phyloP scores from a whole-genome alignment of 768 basidiomycete species.

The Leccinum subgranulosum region DNA sequence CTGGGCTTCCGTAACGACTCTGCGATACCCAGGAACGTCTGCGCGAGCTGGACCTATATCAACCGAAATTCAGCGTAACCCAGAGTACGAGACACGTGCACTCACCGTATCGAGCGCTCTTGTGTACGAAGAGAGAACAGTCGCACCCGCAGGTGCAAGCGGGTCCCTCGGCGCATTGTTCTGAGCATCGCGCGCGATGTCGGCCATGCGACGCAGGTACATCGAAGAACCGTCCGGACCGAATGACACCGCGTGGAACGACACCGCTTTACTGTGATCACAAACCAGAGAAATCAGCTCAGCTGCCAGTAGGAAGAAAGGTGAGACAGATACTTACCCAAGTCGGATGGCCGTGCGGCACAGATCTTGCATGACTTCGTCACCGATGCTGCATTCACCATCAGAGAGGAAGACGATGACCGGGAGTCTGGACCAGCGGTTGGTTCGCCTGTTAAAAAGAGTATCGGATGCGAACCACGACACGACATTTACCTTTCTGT shows the following conservation, averaged over 20 bases:
- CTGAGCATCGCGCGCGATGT: conserved; percentile 47
- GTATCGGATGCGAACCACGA: background rate
- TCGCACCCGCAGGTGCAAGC: conserved; percentile 29
- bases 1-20: conserved; percentile 56
- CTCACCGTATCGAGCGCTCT: conserved; percentile 50
- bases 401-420: conserved; percentile 44
- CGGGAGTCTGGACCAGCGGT: conserved; percentile 10
- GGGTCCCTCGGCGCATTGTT: conserved; percentile 41
- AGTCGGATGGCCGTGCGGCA: conserved; percentile 41
- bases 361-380: conserved; percentile 38
- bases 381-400: conserved; percentile 42
- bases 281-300: background rate
- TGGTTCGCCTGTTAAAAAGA: background rate
- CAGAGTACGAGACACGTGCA: background rate
- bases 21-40: conserved; percentile 57
- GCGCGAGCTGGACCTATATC: conserved; percentile 50
- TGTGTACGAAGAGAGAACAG: conserved; percentile 44
- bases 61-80: background rate
- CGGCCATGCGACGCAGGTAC: conserved; percentile 46
- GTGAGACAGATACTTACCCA: conserved; percentile 35
- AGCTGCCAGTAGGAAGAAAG: background rate
- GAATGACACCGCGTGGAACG: conserved; percentile 60
- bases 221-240: conserved; percentile 31
- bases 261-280: conserved; percentile 45
- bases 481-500: conserved; percentile 39